Conservation (phyloP, 116 monocot genomes). For the Posidonia oceanica region DNA sequence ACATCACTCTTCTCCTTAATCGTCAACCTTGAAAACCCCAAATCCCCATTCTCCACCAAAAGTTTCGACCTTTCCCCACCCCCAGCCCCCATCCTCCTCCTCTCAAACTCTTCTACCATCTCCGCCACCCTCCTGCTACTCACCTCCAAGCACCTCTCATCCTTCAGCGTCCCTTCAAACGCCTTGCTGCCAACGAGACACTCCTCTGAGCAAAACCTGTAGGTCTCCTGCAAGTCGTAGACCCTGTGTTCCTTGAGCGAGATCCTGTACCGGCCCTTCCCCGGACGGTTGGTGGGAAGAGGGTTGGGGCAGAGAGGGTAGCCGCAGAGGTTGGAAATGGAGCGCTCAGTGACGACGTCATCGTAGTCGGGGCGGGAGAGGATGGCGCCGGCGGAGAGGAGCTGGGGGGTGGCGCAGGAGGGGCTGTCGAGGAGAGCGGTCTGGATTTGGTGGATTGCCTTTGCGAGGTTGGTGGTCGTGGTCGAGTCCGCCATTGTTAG, state of each 20-base stretch:
- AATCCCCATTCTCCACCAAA: conserved; percentile 15
- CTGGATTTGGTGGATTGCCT: conserved; percentile 48
- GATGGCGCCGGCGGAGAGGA: conserved; percentile 42
- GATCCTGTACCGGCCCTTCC: conserved; percentile 44
- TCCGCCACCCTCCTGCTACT: conserved; percentile 18
- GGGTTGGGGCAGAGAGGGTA: conserved; percentile 49
- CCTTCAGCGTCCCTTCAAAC: conserved; percentile 21
- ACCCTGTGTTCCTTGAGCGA: conserved; percentile 73
- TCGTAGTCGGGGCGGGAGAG: conserved; percentile 66
- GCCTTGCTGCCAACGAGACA: conserved; percentile 56
- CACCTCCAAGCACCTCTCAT: conserved; percentile 13
- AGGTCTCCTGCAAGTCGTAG: conserved; percentile 73
- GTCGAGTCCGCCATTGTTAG: conserved; percentile 2
- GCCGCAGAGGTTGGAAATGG: conserved; percentile 61
- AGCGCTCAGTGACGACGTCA: conserved; percentile 76
- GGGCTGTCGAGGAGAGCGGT: conserved; percentile 33
- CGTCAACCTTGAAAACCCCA: conserved; percentile 29
- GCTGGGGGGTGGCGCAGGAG: conserved; percentile 28
- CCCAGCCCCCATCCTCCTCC: not conserved
- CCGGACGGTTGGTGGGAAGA: conserved; percentile 17
- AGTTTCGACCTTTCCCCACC: not conserved
- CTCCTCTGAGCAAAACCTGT: conserved; percentile 54
- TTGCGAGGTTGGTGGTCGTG: not conserved
- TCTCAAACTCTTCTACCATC: conserved; percentile 35
- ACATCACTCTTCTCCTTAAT: conserved; percentile 51